phyloP scores from a whole-genome alignment of 2,329 filamentous ascomycete genomes.

The Rutstroemia sp. region DNA sequence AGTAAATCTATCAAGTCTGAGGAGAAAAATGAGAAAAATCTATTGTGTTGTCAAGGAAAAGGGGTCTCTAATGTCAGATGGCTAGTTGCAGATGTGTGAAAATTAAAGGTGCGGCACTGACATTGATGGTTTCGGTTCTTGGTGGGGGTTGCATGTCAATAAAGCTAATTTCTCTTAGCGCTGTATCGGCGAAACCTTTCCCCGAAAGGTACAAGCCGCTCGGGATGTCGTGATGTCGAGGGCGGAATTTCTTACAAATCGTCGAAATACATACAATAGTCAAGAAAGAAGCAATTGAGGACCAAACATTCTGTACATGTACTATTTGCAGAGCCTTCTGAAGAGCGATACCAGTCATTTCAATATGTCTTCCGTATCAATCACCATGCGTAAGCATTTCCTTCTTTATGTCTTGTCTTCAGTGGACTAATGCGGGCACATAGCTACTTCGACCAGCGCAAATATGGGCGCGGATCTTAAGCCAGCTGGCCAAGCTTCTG shows the following conservation, averaged over 20 bases:
- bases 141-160: constrained; percentile 15
- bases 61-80: neutral
- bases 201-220: neutral
- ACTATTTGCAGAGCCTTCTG: constrained; percentile 17
- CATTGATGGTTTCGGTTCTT: constrained; percentile 3
- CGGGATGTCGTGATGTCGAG: neutral
- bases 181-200: neutral
- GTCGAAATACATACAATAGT: neutral
- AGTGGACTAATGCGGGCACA: constrained; percentile 11
- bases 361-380: constrained; percentile 24
- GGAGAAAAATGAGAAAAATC: neutral
- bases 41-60: neutral
- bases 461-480: constrained; percentile 24
- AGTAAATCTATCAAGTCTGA: constrained; percentile 28
- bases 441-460: constrained; percentile 18
- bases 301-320: constrained; percentile 9
- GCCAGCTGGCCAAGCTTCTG: constrained; percentile 17
- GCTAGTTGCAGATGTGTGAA: neutral
- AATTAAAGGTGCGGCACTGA: constrained; percentile 7
- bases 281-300: neutral
- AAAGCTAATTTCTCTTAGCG: constrained; percentile 7
- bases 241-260: constrained; percentile 6
- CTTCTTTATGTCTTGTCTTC: neutral
- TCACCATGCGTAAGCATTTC: constrained; percentile 24
- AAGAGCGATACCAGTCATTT: constrained; percentile 12